Percentiles rank a stretch among this genome's conserved stretches.
phyloP scores from a whole-genome alignment of 768 basidiomycete genomes.

The Lyophyllum shimeji region DNA sequence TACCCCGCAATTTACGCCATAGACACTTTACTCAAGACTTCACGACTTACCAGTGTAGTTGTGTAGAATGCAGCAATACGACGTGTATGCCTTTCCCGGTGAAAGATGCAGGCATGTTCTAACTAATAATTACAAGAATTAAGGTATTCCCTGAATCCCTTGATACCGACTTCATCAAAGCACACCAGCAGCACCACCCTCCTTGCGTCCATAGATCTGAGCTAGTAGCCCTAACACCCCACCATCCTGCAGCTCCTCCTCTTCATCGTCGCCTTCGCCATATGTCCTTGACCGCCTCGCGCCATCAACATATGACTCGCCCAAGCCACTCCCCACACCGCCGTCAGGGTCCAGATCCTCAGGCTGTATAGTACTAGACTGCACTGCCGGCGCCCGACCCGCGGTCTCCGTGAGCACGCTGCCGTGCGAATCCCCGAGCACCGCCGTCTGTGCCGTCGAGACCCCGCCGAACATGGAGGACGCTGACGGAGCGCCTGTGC shows the following conservation, averaged over 20 bases:
- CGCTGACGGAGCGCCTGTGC: conserved; percentile 29
- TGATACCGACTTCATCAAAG: conserved; percentile 27
- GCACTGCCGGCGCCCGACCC: background rate
- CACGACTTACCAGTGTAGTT: background rate
- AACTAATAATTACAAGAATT: conserved; percentile 4
- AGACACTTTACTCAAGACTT: background rate
- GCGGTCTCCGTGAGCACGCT: conserved; percentile 32
- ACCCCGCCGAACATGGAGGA: conserved; percentile 49
- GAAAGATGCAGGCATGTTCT: background rate
- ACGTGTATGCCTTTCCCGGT: background rate
- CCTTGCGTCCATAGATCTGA: conserved; percentile 76
- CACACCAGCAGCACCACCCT: conserved; percentile 48
- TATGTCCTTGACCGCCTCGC: conserved; percentile 39
- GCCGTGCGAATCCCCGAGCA: conserved; percentile 76
- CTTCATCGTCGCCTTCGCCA: conserved; percentile 52
- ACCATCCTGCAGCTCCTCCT: conserved; percentile 74
- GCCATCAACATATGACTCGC: conserved; percentile 78
- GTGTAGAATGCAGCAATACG: background rate
- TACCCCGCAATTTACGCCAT: background rate
- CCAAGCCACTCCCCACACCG: conserved; percentile 60
- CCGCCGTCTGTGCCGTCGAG: conserved; percentile 65
- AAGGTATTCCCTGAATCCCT: conserved; percentile 12
- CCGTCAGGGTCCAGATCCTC: conserved; percentile 53
- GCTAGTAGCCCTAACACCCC: conserved; percentile 85
- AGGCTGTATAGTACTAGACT: conserved; percentile 29